Evolutionary conservation across 176 grass and related monocot species (phyloP), one percentile per base, ranked within the genome.

Genomic region (Rhynchospora tenuis): DNA sequence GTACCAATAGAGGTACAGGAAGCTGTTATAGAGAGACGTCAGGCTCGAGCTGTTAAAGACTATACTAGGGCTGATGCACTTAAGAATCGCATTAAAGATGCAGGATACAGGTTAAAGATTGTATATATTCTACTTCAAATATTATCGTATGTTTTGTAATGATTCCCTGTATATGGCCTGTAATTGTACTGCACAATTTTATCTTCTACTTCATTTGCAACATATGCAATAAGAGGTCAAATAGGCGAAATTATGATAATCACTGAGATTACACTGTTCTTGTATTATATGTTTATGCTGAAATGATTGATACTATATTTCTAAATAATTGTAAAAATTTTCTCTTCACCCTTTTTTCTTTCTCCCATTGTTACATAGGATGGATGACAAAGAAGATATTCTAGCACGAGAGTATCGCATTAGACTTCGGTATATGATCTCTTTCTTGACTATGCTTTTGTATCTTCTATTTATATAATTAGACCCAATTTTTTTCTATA

Each of bases 351-450:
- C 28, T 16, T 3, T 27, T 52, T 27, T 55, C 16, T 28, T 52
- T 73, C 17, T 75, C 19, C 56, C 44, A 29, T 48, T 15, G 48
- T 19, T 55, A 15, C 59, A 38, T 84, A 91, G 91, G 82, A 17
- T 91, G 27, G 70, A 66, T 6, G 63, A 88, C 67, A 84, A 85
- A 0, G 13, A 88, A 23, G 86, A 91, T 50, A 87, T 82, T 51
- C 88, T 97, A 12, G 88, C 82, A 29, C 83, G 51, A 52, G 89
- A 91, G 83, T 93, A 94, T 55, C 82, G 88, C 75, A 90, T 97
- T 26, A 88, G 91, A 84, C 85, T 97, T 79, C 91, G 88, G 91
- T 92, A 90, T 44, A 9, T 8, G 13, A 68, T 64, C 45, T 81
- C 16, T 61, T 45, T 45, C 48, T 55, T 54, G 16, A 76, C 26